These are phyloP conservation scores for Yamadazyma jaroonii DNA, from an alignment of 1,139 yeast species.

Conservation along the genomic window DNA sequence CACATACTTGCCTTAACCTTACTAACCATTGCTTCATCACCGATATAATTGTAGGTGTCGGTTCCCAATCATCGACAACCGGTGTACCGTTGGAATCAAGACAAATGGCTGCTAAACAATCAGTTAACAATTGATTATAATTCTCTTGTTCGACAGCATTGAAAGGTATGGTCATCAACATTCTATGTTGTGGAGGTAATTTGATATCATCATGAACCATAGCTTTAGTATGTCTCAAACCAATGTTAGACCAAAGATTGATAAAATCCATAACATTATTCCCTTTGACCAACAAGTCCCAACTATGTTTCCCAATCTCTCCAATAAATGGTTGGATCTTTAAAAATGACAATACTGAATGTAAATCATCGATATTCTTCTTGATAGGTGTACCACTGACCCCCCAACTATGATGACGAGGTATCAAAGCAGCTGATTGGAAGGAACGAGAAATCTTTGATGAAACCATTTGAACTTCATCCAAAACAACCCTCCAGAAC, in stretches of 20 bases:
- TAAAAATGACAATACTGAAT: constrained; percentile 66
- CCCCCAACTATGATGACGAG: constrained; percentile 92
- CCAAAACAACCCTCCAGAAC: constrained; percentile 86
- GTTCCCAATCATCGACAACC: constrained; percentile 48
- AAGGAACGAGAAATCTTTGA: constrained; percentile 74
- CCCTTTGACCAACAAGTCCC: constrained; percentile 27
- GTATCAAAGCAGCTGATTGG: constrained; percentile 73
- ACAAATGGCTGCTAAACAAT: constrained; percentile 62
- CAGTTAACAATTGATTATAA: constrained; percentile 61
- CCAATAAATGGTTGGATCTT: constrained; percentile 60
- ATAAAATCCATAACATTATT: constrained; percentile 39
- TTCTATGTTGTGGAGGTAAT: constrained; percentile 74
- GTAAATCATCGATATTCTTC: constrained; percentile 61
- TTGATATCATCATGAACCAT: constrained; percentile 76
- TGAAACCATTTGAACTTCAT: constrained; percentile 93
- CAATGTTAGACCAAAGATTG: constrained; percentile 44
- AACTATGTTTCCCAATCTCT: constrained; percentile 35
- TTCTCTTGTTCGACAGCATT: constrained; percentile 81
- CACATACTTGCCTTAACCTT: constrained; percentile 72
- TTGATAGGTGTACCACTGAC: constrained; percentile 93
- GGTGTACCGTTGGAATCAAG: constrained; percentile 60
- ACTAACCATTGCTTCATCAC: constrained; percentile 66
- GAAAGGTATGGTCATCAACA: constrained; percentile 69
- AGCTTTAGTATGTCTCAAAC: constrained; percentile 79
- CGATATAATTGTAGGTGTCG: constrained; percentile 36